Evolutionary conservation across 352 stramenopile genomes (phyloP), one percentile per base, ranked within the genome.

Genomic region (Phytophthora podocarpi): DNA sequence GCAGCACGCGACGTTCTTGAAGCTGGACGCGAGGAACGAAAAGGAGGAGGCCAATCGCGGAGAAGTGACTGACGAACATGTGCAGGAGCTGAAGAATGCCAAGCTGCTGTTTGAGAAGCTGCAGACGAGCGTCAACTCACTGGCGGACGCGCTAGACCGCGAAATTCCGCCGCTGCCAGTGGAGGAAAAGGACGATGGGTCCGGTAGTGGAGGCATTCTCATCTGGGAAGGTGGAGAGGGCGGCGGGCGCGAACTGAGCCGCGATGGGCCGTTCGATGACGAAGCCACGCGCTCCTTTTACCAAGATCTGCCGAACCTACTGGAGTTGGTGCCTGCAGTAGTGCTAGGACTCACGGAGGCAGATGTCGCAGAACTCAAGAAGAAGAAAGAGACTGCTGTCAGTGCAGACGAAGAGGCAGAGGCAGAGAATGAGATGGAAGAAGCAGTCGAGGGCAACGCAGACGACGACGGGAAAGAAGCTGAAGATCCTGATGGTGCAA

Each of bases 271-370:
- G 2, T 99, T 98, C 58, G 96, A 98, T 59, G 96, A 98, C 59
- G 95, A 98, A 69, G 95, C 98, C 48, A 98, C 91, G 30, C 87
- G 95, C 3, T 87, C 83, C 5, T 99, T 99, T 80, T 99, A 99
- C 66, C 93, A 98, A 72, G 96, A 99, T 70, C 67, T 99, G 49
- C 96, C 97, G 11, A 93, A 99, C 67, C 74, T 99, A 26, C 76
- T 99, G 8, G 92, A 96, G 36, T 89, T 97, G 4, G 92, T 99
- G 36, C 97, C 97, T 21, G 90, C 95, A 0, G 93, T 98, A 6
- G 90, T 99, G 35, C 80, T 98, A 10, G 95, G 91, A 8, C 76
- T 97, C 4, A 97, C 93, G 23, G 89, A 97, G 42, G 87, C 76
- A 58, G 74, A 98, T 87, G 77, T 86, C 39, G 64, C 72, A 24